Conservation (phyloP, 73 alveolate species). For the Paramecium primaurelia region DNA sequence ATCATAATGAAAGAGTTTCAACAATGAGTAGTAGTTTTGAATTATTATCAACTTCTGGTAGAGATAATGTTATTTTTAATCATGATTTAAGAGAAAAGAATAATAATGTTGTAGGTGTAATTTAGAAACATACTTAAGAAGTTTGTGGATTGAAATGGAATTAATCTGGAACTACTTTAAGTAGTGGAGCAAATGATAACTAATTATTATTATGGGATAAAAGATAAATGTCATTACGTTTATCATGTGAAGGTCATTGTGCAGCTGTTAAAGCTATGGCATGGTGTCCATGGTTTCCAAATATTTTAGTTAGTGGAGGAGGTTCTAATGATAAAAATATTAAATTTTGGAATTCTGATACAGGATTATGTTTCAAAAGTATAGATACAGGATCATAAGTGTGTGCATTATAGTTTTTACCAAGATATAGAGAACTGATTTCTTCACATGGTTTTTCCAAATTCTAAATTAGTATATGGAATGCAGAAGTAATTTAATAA, state of each 20-base stretch:
- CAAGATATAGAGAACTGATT: constrained; percentile 83
- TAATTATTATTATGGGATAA: constrained; percentile 84
- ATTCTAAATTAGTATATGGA: constrained; percentile 94
- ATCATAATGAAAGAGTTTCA: constrained; percentile 88
- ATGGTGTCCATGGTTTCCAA: constrained; percentile 98
- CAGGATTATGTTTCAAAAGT: constrained; percentile 67
- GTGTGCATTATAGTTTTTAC: constrained; percentile 85
- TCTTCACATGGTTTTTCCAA: constrained; percentile 93
- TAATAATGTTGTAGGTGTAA: constrained; percentile 70
- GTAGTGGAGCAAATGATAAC: constrained; percentile 95
- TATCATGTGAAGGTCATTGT: constrained; percentile 80
- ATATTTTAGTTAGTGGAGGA: constrained; percentile 98
- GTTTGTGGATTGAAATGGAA: constrained; percentile 97
- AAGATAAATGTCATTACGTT: constrained; percentile 63
- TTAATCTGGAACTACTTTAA: constrained; percentile 81
- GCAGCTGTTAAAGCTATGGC: constrained; percentile 99
- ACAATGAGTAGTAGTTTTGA: constrained; percentile 84
- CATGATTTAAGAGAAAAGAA: constrained; percentile 84
- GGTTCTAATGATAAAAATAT: constrained; percentile 96
- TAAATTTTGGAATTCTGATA: constrained; percentile 93
- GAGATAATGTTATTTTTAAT: constrained; percentile 78
- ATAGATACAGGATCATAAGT: constrained; percentile 95
- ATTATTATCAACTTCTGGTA: constrained; percentile 82
- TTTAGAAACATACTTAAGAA: constrained; percentile 87
- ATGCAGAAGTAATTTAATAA: constrained; percentile 85